Percentiles rank a stretch among this genome's conserved stretches.
Evolutionary conservation across 148 eudicot species (phyloP).

Genomic region (Nyssa sinensis): DNA sequence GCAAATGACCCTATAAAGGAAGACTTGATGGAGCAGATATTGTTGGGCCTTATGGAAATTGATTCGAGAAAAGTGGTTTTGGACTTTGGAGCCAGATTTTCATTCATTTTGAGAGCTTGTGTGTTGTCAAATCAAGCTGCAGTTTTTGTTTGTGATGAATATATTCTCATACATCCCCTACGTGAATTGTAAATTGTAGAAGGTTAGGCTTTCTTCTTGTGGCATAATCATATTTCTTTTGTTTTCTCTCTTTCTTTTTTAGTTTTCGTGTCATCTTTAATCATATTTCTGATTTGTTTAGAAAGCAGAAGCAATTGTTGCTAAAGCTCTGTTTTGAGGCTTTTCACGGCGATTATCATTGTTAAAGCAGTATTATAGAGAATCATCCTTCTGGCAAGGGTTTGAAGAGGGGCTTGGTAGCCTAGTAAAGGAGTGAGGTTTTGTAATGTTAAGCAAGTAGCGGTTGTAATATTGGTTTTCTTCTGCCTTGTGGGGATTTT

Average conservation of each 20-base stretch:
- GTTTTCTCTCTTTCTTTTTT: too few relatives aligned
- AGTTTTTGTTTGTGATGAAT: not conserved
- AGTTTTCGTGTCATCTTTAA: too few relatives aligned
- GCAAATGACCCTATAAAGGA: not conserved
- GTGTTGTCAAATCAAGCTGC: not conserved
- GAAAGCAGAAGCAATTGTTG: not conserved
- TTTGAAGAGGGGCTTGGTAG: too few relatives aligned
- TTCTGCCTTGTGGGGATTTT: too few relatives aligned
- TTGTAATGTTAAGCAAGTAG: too few relatives aligned
- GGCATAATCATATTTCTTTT: not conserved
- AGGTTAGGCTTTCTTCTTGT: not conserved
- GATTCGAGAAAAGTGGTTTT: not conserved
- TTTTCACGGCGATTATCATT: too few relatives aligned
- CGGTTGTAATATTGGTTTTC: too few relatives aligned
- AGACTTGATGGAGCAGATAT: not conserved
- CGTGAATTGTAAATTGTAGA: constrained; percentile 5
- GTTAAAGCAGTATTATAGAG: too few relatives aligned
- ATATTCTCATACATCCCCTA: not conserved
- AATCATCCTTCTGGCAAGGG: too few relatives aligned
- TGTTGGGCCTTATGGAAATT: not conserved
- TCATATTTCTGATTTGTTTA: not conserved
- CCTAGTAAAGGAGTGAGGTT: too few relatives aligned
- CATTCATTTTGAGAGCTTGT: constrained; percentile 5
- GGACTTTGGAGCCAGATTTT: too few relatives aligned
- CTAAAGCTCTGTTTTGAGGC: too few relatives aligned